These are phyloP conservation scores for Posidonia australis DNA, from an alignment of 106 monocot genomes.

Conservation along the genomic window DNA sequence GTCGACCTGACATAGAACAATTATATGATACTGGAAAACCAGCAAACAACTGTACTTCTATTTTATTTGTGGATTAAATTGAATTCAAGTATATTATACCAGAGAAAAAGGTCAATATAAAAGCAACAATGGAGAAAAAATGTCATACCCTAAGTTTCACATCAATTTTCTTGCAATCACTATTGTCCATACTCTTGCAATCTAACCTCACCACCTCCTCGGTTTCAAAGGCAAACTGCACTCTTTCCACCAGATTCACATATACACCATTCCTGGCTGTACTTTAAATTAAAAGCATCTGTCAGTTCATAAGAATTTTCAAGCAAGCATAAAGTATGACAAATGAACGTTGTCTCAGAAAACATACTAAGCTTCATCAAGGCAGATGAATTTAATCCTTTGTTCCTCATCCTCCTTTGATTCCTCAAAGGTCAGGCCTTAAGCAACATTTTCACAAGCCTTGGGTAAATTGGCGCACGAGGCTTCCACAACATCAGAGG, in stretches of 20 bases:
- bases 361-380: constrained; percentile 73
- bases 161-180: constrained; percentile 89
- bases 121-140: background rate
- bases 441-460: constrained; percentile 60
- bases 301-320: no score
- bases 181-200: constrained; percentile 44
- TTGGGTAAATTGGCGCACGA: constrained; percentile 68
- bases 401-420: constrained; percentile 77
- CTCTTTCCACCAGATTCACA: constrained; percentile 63
- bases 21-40: no score
- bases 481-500: constrained; percentile 93
- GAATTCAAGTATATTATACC: no score
- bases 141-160: constrained; percentile 72
- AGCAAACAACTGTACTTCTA: no score
- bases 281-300: constrained; percentile 5
- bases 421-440: constrained; percentile 67
- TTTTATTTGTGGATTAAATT: no score
- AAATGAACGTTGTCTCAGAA: background rate
- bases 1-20: no score
- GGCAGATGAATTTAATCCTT: constrained; percentile 55
- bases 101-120: background rate
- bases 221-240: constrained; percentile 54
- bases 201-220: constrained; percentile 72
- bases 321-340: no score
- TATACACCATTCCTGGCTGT: constrained; percentile 90